phyloP scores from a whole-genome alignment of 305 asterid genomes.

The Fraxinus sp. region DNA sequence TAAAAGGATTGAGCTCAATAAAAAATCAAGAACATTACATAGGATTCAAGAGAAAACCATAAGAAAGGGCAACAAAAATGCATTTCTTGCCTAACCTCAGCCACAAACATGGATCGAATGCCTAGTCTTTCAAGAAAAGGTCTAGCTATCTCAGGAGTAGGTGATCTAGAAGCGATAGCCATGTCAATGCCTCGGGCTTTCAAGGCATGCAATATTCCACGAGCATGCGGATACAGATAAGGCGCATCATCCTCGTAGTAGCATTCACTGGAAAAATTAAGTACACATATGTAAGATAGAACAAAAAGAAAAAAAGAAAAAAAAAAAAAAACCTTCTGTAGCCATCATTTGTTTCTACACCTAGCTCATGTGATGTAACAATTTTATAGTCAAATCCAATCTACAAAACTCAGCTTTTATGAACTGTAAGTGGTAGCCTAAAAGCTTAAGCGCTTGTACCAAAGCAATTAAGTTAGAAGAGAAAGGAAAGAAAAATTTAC shows the following conservation, averaged over 20 bases:
- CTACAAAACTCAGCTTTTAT: not conserved
- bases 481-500: not conserved
- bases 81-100: conserved; percentile 52
- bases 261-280: conserved; percentile 51
- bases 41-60: not conserved
- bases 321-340: not conserved
- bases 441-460: not conserved
- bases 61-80: not conserved
- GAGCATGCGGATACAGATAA: conserved; percentile 56
- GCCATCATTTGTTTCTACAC: not conserved
- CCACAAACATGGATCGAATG: conserved; percentile 62
- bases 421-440: not conserved
- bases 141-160: conserved; percentile 73
- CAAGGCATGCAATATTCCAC: conserved; percentile 62
- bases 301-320: not conserved
- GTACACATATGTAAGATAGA: not conserved
- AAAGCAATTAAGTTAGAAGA: not conserved
- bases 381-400: not conserved
- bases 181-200: conserved; percentile 67
- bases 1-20: not conserved
- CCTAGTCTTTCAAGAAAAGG: conserved; percentile 66
- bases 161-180: conserved; percentile 88
- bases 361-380: not conserved
- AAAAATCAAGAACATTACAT: not conserved
- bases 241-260: conserved; percentile 56